A percentile compares a stretch with the other conserved stretches of the same genome.
phyloP scores from a whole-genome alignment of 257 asterid genomes.

The Nicotiana benthamiana region DNA sequence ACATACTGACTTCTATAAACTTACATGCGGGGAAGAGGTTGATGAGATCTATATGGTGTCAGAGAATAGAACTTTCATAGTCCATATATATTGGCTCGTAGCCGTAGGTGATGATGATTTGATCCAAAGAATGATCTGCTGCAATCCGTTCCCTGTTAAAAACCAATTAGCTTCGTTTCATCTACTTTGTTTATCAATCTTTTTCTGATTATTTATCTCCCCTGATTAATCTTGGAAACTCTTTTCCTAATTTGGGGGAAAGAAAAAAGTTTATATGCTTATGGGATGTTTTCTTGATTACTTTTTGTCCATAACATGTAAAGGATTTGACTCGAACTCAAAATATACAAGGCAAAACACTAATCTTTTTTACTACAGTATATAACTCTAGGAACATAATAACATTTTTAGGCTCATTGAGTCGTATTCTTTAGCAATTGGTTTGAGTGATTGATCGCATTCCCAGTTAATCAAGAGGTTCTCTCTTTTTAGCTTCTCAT shows the following conservation, averaged over 20 bases:
- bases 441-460: no score
- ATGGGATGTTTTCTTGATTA: not conserved
- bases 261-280: not conserved
- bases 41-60: not conserved
- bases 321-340: not conserved
- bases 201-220: not conserved
- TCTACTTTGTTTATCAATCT: not conserved
- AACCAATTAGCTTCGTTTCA: not conserved
- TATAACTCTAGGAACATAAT: no score
- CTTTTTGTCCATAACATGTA: not conserved
- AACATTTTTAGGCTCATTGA: no score
- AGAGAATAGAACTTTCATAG: not conserved
- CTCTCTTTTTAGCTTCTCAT: not conserved
- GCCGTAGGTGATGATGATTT: not conserved
- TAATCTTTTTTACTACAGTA: not conserved
- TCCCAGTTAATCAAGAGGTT: no score
- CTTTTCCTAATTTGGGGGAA: not conserved
- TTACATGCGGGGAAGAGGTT: not conserved
- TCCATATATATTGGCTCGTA: not conserved
- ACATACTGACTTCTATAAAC: not conserved
- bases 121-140: not conserved
- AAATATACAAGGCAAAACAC: not conserved
- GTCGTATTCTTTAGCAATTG: no score
- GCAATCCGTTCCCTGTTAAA: not conserved
- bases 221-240: not conserved